phyloP scores from a whole-genome alignment of 306 rosid species.

The Canavalia gladiata region DNA sequence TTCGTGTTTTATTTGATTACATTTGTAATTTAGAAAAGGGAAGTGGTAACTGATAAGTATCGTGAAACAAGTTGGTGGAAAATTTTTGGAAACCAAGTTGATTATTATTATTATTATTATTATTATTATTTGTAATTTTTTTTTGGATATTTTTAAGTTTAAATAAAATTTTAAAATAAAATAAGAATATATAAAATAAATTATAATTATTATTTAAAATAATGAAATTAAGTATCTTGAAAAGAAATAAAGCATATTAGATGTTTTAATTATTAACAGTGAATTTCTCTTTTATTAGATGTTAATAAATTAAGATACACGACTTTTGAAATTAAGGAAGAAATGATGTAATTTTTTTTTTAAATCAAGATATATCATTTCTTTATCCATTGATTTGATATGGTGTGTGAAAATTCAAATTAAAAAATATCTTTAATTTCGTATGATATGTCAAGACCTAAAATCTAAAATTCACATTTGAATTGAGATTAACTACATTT shows the following conservation, averaged over 20 bases:
- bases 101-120: not conserved
- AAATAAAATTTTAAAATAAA: not conserved
- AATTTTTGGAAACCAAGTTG: not conserved
- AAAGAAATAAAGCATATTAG: not conserved
- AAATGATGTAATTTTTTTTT: not conserved
- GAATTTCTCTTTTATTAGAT: not conserved
- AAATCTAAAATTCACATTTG: not conserved
- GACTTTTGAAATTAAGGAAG: not conserved
- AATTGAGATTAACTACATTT: not conserved
- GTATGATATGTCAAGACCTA: not conserved
- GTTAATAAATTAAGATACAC: not conserved
- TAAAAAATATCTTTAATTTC: not conserved
- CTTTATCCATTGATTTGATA: not conserved
- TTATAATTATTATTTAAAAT: not conserved
- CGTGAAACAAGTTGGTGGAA: not conserved
- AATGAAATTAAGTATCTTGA: not conserved
- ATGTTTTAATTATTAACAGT: not conserved
- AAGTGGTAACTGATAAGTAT: not conserved
- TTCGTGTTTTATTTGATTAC: not conserved
- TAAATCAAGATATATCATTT: not conserved
- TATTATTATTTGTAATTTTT: not conserved
- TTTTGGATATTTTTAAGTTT: not conserved
- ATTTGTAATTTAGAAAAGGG: not conserved
- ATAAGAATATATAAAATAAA: not conserved
- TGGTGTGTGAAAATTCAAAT: not conserved